A percentile compares a stretch with the other conserved stretches of the same genome.
Conservation (phyloP, 2,329 filamentous ascomycete genomes). For the Magnaporthiopsis incrustans region DNA sequence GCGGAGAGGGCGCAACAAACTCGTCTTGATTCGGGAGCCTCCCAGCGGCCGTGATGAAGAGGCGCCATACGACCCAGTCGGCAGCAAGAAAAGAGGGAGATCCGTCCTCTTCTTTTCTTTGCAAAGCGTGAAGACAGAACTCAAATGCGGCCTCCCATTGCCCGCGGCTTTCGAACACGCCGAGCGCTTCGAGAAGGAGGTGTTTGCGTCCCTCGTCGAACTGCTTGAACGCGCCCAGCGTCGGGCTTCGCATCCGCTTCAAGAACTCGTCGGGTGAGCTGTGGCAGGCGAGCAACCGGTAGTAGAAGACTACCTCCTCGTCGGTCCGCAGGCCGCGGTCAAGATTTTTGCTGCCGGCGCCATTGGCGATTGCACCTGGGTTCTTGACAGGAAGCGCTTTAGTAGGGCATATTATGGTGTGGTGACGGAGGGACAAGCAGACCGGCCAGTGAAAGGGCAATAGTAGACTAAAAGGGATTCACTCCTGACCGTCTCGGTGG, state of each 20-base stretch:
- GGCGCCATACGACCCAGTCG: conserved; percentile 30
- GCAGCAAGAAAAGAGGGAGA: conserved; percentile 34
- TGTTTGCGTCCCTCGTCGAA: conserved; percentile 40
- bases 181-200: conserved; percentile 32
- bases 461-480: neutral
- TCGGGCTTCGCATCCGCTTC: conserved; percentile 28
- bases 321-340: conserved; percentile 33
- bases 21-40: conserved; percentile 18
- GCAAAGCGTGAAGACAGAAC: conserved; percentile 36
- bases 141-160: conserved; percentile 35
- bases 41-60: conserved; percentile 23
- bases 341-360: neutral
- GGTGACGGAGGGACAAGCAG: neutral
- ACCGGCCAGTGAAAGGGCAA: no score
- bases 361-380: conserved; percentile 14
- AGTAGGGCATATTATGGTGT: neutral
- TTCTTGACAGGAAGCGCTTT: conserved; percentile 12
- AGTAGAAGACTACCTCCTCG: conserved; percentile 42
- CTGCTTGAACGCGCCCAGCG: conserved; percentile 34
- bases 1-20: conserved; percentile 13
- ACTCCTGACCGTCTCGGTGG: conserved; percentile 32
- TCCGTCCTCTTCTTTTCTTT: conserved; percentile 26
- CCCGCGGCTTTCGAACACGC: conserved; percentile 26
- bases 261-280: conserved; percentile 33
- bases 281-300: conserved; percentile 36